A percentile compares a stretch with the other conserved stretches of the same genome.
Evolutionary conservation across 2,329 filamentous ascomycete species (phyloP).

Genomic region (Cercospora janseana): DNA sequence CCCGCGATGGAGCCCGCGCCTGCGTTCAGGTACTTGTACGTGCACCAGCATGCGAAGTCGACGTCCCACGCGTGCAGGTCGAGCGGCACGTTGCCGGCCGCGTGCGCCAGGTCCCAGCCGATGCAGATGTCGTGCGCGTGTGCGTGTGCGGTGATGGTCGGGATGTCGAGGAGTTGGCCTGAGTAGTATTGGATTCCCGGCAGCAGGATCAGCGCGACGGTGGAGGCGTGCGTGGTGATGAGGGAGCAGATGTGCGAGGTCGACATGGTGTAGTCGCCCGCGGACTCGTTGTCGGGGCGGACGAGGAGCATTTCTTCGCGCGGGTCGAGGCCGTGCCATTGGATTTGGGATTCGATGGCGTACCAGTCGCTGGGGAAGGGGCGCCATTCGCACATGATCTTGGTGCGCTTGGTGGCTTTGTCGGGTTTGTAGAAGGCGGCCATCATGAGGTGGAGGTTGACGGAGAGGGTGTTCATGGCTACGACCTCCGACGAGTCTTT

Average conservation of each 20-base stretch:
- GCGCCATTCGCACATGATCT: conserved; percentile 82
- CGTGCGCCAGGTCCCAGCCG: conserved; percentile 87
- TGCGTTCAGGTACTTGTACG: conserved; percentile 92
- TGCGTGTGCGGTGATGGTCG: conserved; percentile 73
- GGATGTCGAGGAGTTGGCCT: conserved; percentile 82
- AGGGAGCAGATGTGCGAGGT: conserved; percentile 68
- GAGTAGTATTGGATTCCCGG: conserved; percentile 91
- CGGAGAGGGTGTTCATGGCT: conserved; percentile 82
- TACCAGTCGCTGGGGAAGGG: conserved; percentile 91
- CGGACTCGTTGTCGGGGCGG: conserved; percentile 50
- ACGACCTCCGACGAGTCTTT: conserved; percentile 66
- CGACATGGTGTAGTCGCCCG: conserved; percentile 57
- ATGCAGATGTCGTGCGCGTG: conserved; percentile 67
- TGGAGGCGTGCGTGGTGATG: conserved; percentile 71
- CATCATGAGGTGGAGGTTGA: conserved; percentile 80
- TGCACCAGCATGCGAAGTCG: conserved; percentile 90
- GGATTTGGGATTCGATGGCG: conserved; percentile 76
- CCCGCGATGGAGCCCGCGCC: conserved; percentile 79
- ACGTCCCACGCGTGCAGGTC: conserved; percentile 83
- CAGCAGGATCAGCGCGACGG: conserved; percentile 72
- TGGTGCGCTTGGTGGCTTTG: conserved; percentile 59
- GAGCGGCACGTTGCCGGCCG: conserved; percentile 78
- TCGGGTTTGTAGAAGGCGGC: conserved; percentile 74
- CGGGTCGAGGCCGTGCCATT: conserved; percentile 66
- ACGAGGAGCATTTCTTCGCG: conserved; percentile 70